Percentiles rank a stretch among this genome's conserved stretches.
These are phyloP conservation scores for Cruciata laevipes DNA, from an alignment of 257 asterid species.

Conservation along the genomic window DNA sequence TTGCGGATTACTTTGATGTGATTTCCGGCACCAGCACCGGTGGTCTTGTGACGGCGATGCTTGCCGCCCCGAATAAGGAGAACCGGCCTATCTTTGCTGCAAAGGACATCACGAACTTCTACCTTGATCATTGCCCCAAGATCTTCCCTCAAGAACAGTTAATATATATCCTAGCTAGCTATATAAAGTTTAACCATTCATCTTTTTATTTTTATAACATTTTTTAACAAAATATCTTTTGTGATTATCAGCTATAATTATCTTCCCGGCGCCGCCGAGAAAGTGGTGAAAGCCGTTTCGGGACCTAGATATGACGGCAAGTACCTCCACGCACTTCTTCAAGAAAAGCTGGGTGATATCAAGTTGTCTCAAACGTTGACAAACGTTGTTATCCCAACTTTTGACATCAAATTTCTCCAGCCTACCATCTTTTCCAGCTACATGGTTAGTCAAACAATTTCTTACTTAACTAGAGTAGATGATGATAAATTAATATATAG, in stretches of 20 bases:
- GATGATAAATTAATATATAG: not conserved
- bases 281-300: conserved; percentile 6
- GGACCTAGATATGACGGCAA: conserved; percentile 47
- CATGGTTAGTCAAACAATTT: conserved; percentile 1
- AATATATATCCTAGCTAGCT: not conserved
- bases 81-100: conserved; percentile 48
- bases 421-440: conserved; percentile 28
- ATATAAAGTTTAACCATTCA: not conserved
- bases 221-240: too few relatives aligned
- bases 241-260: not conserved
- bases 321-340: conserved; percentile 30
- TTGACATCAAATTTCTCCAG: conserved; percentile 43
- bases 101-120: conserved; percentile 45
- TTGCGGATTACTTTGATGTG: conserved; percentile 61
- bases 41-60: conserved; percentile 53
- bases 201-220: not conserved
- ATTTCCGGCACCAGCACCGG: conserved; percentile 71
- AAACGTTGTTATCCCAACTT: conserved; percentile 46
- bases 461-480: too few relatives aligned
- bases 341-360: conserved; percentile 28
- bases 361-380: conserved; percentile 33
- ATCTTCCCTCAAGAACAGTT: conserved; percentile 18
- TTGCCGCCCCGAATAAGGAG: conserved; percentile 42
- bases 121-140: conserved; percentile 30
- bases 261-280: conserved; percentile 1